Conservation (phyloP, 306 rosid species). For the Vicia villosa region DNA sequence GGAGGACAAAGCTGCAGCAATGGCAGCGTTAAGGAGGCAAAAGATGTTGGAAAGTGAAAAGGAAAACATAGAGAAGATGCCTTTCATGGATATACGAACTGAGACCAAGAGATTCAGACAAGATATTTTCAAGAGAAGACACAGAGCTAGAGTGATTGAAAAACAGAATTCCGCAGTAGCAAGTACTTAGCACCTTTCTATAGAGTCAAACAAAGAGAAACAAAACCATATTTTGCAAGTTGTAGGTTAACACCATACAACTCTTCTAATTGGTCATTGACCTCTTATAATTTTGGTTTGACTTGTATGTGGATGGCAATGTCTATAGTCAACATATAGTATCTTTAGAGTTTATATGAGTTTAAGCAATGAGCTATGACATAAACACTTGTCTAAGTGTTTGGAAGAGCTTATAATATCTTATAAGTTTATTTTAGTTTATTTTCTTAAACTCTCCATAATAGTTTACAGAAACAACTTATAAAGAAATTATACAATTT, state of each 20-base stretch:
- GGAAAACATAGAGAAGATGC: slow-evolving; percentile 74
- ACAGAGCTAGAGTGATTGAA: slow-evolving; percentile 63
- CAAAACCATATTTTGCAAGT: slow-evolving; percentile 26
- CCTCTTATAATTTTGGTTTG: slow-evolving; percentile 8
- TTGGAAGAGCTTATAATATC: background rate
- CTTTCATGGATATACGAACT: slow-evolving; percentile 71
- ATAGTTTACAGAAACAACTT: background rate
- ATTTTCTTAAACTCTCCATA: background rate
- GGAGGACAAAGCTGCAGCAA: slow-evolving; percentile 62
- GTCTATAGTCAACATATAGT: slow-evolving; percentile 34
- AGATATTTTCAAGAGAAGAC: slow-evolving; percentile 93
- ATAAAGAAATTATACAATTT: background rate
- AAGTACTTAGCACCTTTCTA: slow-evolving; percentile 24
- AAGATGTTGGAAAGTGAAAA: slow-evolving; percentile 76
- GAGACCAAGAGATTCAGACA: slow-evolving; percentile 92
- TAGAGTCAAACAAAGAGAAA: background rate
- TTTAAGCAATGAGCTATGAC: background rate
- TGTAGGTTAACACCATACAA: slow-evolving; percentile 29
- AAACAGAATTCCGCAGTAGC: slow-evolving; percentile 41
- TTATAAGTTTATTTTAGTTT: background rate
- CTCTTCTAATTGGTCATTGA: slow-evolving; percentile 34
- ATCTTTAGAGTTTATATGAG: slow-evolving; percentile 3
- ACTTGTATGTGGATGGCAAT: slow-evolving; percentile 27
- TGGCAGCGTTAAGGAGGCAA: slow-evolving; percentile 70
- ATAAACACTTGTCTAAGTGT: background rate